These are phyloP conservation scores for Parathielavia hyrcaniae DNA, from an alignment of 495 filamentous ascomycete species.

Conservation along the genomic window DNA sequence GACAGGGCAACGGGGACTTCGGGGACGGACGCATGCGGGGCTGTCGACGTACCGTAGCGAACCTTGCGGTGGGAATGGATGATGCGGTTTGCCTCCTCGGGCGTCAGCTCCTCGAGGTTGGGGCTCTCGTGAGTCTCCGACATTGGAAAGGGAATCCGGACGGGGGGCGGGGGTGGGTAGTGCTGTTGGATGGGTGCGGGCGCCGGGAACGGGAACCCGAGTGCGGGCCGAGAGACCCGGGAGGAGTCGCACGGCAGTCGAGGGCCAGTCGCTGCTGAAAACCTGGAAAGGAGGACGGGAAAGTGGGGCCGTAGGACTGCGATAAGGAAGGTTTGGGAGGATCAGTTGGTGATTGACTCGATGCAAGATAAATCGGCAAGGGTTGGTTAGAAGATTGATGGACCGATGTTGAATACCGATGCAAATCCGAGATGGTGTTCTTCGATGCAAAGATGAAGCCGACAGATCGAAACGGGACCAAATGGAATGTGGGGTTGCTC, in stretches of 20 bases:
- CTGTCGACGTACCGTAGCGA: slow-evolving; percentile 49
- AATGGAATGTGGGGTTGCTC: slow-evolving; percentile 22
- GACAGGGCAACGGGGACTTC: neutral
- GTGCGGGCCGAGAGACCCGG: slow-evolving; percentile 16
- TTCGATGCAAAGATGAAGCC: slow-evolving; percentile 24
- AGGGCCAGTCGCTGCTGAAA: neutral
- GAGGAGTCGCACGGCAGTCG: neutral
- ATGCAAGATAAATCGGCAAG: neutral
- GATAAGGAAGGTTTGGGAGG: neutral
- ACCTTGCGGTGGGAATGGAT: slow-evolving; percentile 56
- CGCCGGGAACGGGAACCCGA: slow-evolving; percentile 9
- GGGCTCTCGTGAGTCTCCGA: slow-evolving; percentile 36
- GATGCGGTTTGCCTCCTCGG: slow-evolving; percentile 53
- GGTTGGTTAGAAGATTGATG: neutral
- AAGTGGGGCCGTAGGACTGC: neutral
- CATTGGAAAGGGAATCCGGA: slow-evolving; percentile 18
- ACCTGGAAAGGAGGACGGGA: neutral
- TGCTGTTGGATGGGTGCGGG: neutral
- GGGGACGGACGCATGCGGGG: no score
- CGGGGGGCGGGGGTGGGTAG: slow-evolving; percentile 1
- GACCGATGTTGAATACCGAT: slow-evolving; percentile 30
- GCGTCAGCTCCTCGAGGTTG: slow-evolving; percentile 45
- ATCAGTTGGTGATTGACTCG: neutral
- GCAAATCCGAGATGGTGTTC: slow-evolving; percentile 29
- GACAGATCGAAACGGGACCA: slow-evolving; percentile 11